phyloP scores from a whole-genome alignment of 768 basidiomycete species.

The Pleurotus eryngii region DNA sequence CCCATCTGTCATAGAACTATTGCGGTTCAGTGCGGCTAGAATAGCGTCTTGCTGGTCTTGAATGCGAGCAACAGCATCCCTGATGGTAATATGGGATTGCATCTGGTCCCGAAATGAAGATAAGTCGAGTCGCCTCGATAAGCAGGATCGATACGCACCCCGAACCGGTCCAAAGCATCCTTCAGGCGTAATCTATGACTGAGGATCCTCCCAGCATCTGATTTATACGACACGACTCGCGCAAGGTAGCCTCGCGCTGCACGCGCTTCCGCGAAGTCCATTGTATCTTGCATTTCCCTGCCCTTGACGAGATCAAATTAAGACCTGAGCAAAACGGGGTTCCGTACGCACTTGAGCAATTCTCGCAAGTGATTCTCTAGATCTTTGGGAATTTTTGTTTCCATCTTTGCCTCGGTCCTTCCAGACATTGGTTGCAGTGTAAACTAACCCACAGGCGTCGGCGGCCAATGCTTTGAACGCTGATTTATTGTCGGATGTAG shows the following conservation, averaged over 20 bases:
- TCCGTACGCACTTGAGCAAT: constrained; percentile 13
- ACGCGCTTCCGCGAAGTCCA: constrained; percentile 15
- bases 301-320: background rate
- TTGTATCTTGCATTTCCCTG: constrained; percentile 16
- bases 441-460: constrained; percentile 21
- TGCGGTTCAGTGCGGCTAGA: background rate
- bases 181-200: constrained; percentile 15
- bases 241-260: constrained; percentile 8
- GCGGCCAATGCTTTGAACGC: constrained; percentile 18
- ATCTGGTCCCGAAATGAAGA: constrained; percentile 7
- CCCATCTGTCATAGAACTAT: background rate
- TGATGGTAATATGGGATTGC: constrained; percentile 19
- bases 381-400: constrained; percentile 4
- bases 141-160: constrained; percentile 11
- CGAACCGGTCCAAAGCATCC: constrained; percentile 22
- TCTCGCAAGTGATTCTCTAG: constrained; percentile 14
- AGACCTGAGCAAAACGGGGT: background rate
- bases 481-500: constrained; percentile 16
- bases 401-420: constrained; percentile 13
- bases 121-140: background rate
- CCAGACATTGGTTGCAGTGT: constrained; percentile 15
- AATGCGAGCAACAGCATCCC: constrained; percentile 17
- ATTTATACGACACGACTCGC: constrained; percentile 12
- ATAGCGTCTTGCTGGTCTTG: constrained; percentile 6
- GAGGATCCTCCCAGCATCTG: constrained; percentile 14